These are phyloP conservation scores for Globisporangium alternatum DNA, from an alignment of 352 stramenopile genomes.

Conservation along the genomic window DNA sequence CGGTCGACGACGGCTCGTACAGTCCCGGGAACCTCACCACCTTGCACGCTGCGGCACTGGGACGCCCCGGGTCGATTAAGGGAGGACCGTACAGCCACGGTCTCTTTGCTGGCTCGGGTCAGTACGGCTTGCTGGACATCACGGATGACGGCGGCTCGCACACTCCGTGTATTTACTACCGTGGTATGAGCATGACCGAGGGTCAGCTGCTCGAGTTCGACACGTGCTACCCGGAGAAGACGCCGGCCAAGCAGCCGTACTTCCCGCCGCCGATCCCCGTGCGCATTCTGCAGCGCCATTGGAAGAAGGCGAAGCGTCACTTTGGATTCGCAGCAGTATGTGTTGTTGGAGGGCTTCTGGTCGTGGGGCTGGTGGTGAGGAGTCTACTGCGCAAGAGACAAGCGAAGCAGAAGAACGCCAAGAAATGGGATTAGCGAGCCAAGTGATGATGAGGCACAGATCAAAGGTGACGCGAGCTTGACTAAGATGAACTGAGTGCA, in stretches of 20 bases:
- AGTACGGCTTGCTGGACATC: constrained; percentile 84
- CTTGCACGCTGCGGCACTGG: constrained; percentile 80
- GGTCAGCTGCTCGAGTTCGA: constrained; percentile 72
- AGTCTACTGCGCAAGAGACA: neutral
- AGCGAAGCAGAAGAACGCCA: neutral
- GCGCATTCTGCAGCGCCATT: constrained; percentile 44
- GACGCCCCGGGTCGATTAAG: constrained; percentile 79
- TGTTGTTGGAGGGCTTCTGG: neutral
- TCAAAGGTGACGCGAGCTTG: no score
- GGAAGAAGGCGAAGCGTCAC: constrained; percentile 52
- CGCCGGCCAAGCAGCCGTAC: constrained; percentile 49
- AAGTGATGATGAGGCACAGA: neutral
- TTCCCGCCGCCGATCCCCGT: constrained; percentile 59
- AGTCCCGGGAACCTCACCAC: constrained; percentile 71
- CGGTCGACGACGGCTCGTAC: constrained; percentile 76
- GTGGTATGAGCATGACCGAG: constrained; percentile 55
- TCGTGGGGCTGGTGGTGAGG: neutral
- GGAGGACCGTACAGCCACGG: constrained; percentile 87
- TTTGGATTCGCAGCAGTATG: neutral
- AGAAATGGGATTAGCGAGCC: constrained; percentile 1
- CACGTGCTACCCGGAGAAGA: constrained; percentile 68
- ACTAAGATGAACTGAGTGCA: neutral
- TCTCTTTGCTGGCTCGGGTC: constrained; percentile 66
- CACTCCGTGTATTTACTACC: constrained; percentile 65
- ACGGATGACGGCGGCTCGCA: constrained; percentile 61